Conservation (phyloP, 257 asterid genomes). For the Solanum paucissectum region DNA sequence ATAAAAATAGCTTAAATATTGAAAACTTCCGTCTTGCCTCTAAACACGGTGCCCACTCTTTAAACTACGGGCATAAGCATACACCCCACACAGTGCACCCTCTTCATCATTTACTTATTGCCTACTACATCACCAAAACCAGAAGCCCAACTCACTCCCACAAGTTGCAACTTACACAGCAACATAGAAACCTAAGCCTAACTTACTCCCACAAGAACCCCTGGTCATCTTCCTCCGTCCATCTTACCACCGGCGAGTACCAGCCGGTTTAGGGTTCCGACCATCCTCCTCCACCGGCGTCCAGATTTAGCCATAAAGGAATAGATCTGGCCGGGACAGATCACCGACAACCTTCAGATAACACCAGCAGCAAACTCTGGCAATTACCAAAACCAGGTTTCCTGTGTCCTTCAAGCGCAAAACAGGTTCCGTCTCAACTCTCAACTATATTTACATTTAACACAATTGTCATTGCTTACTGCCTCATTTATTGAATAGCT, state of each 20-base stretch:
- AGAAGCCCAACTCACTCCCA: background rate
- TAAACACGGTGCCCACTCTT: background rate
- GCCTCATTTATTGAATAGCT: background rate
- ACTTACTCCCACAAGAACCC: background rate
- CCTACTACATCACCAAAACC: background rate
- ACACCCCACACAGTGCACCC: background rate
- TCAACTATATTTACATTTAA: background rate
- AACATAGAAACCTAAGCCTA: background rate
- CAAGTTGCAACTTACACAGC: background rate
- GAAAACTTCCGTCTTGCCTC: background rate
- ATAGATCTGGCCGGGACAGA: background rate
- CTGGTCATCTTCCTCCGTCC: background rate
- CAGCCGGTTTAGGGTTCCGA: background rate
- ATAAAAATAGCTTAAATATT: background rate
- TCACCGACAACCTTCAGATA: background rate
- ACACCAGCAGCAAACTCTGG: background rate
- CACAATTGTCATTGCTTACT: background rate
- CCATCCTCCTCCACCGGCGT: background rate
- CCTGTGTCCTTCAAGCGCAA: background rate
- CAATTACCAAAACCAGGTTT: background rate
- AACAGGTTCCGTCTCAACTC: background rate
- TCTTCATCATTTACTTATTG: background rate
- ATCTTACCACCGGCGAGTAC: background rate
- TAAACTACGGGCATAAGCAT: background rate
- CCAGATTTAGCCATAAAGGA: background rate